Conservation (phyloP, 225 moss, liverwort and hornwort genomes). For the Bryum argenteum region DNA sequence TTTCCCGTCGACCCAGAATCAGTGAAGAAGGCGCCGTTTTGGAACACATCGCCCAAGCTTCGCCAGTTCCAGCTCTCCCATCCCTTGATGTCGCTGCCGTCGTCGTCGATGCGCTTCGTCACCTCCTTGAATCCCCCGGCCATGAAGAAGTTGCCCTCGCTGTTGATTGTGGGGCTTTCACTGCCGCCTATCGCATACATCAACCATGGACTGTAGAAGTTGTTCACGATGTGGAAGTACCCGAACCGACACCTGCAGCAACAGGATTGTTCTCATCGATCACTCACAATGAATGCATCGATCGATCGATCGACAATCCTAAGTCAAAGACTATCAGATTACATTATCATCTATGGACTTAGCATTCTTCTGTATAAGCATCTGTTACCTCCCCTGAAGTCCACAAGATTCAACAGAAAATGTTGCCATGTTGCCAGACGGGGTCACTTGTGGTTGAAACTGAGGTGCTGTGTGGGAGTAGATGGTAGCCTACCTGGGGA, state of each 20-base stretch:
- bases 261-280: neutral
- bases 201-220: constrained; percentile 68
- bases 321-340: too few relatives aligned
- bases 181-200: constrained; percentile 89
- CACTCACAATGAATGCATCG: neutral
- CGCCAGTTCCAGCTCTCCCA: constrained; percentile 78
- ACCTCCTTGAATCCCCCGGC: constrained; percentile 65
- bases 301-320: too few relatives aligned
- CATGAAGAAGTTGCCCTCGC: constrained; percentile 69
- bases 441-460: too few relatives aligned
- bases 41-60: constrained; percentile 66
- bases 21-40: constrained; percentile 65
- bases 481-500: constrained; percentile 55
- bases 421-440: neutral
- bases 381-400: too few relatives aligned
- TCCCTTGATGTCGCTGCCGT: constrained; percentile 41
- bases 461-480: too few relatives aligned
- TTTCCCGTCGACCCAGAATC: constrained; percentile 47
- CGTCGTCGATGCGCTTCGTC: constrained; percentile 62
- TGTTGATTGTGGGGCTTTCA: constrained; percentile 74
- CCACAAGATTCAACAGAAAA: too few relatives aligned
- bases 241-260: constrained; percentile 67
- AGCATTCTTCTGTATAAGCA: too few relatives aligned
- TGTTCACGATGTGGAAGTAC: constrained; percentile 81
- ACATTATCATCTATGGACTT: too few relatives aligned